These are phyloP conservation scores for Candida sanyaensis DNA, from an alignment of 1,139 yeast species.

Conservation along the genomic window DNA sequence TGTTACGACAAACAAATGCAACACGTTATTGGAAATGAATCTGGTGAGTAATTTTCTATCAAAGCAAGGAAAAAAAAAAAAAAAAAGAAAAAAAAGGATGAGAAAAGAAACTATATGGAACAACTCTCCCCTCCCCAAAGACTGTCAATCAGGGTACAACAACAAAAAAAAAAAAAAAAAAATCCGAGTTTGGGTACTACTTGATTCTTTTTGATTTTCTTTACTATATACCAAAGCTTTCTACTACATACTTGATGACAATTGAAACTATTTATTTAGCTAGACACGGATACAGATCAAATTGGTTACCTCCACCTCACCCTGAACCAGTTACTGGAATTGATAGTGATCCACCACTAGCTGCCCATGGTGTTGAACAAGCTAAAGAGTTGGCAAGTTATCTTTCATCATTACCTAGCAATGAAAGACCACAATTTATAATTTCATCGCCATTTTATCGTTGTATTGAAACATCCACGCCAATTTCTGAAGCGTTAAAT, in stretches of 20 bases:
- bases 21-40: background rate
- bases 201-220: background rate
- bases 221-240: no score
- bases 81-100: no score
- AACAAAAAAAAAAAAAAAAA: no score
- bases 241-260: constrained; percentile 29
- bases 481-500: constrained; percentile 58
- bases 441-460: constrained; percentile 86
- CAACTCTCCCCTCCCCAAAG: no score
- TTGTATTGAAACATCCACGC: constrained; percentile 80
- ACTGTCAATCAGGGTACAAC: no score
- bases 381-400: constrained; percentile 71
- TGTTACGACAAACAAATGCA: background rate
- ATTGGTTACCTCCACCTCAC: constrained; percentile 79
- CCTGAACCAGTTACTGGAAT: constrained; percentile 80
- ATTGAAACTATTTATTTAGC: constrained; percentile 50
- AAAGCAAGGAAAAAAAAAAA: no score
- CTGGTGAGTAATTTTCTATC: background rate
- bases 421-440: constrained; percentile 61
- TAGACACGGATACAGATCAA: constrained; percentile 79
- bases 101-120: no score
- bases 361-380: constrained; percentile 78
- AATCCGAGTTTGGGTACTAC: background rate
- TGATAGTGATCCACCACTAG: constrained; percentile 78
- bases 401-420: constrained; percentile 33